Conservation (phyloP, 257 asterid species). For the Striga asiatica region DNA sequence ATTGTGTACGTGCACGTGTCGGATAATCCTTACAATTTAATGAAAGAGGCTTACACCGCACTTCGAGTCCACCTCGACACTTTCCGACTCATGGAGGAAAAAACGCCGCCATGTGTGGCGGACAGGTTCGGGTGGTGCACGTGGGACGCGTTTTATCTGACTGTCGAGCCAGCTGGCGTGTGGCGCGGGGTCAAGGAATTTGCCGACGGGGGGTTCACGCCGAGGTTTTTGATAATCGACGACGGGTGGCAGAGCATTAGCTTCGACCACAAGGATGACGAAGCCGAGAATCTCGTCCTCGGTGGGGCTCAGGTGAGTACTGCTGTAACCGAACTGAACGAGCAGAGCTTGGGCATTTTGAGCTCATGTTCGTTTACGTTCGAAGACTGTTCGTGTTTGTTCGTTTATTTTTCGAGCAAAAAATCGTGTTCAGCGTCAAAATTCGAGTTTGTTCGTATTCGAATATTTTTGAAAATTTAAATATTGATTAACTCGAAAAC, state of each 20-base stretch:
- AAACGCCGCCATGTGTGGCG: conserved; percentile 42
- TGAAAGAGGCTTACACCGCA: conserved; percentile 58
- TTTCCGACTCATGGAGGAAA: conserved; percentile 58
- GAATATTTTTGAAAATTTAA: no score
- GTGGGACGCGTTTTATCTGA: conserved; percentile 54
- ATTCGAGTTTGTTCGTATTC: no score
- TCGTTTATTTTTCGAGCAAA: no score
- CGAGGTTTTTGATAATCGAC: conserved; percentile 56
- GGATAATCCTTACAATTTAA: conserved; percentile 50
- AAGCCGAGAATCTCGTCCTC: conserved; percentile 43
- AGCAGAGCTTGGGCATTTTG: no score
- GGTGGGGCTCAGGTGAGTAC: conserved; percentile 70
- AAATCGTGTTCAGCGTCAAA: no score
- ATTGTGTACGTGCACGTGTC: conserved; percentile 56
- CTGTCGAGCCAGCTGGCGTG: conserved; percentile 49
- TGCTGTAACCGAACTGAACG: no score
- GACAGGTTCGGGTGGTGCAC: conserved; percentile 66
- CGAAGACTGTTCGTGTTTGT: no score
- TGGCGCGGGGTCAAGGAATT: conserved; percentile 49
- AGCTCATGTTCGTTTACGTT: no score
- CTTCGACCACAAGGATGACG: conserved; percentile 35
- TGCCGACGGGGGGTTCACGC: conserved; percentile 42
- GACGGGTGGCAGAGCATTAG: conserved; percentile 77
- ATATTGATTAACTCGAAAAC: no score
- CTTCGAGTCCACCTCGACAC: conserved; percentile 57